Base-by-base conservation (phyloP, 768 basidiomycete species). In the Calocera viscosa region DNA sequence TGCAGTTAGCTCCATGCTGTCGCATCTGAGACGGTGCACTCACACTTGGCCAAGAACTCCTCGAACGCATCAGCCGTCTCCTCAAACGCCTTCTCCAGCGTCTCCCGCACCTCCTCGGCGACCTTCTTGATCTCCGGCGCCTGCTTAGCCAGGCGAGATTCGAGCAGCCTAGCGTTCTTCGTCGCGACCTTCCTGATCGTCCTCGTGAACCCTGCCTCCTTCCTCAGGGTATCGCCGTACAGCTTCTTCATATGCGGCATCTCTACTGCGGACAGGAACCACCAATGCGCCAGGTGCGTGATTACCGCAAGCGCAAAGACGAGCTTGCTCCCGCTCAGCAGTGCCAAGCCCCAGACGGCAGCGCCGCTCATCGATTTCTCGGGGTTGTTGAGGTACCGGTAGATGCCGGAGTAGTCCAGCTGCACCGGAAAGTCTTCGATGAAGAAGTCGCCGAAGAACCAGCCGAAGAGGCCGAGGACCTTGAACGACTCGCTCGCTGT, bases 231-330 rank as follows among this genome's bases (percentile, higher is more conserved):
- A 72, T 94, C 86, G 1, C 96, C 95, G 75, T 99, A 99, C 22
- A 98, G 81, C 74, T 91, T 93, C 69, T 84, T 86, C 96, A 98
- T 98, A 77, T 98, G 96, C n/a, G 96, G 96, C 95, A 90, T 89
- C 74, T 98, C 96, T 26, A 98, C 94, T 65, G 78, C 83, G 71
- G 83, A 85, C 63, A 99, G 81, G 84, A 98, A 99, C 94, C 94
- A 96, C 89, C 90, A 92, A 73, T 95, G 92, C 12, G 88, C 86
- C 14, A 97, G 77, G 70, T 94, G 88, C 40, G 90, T 86, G 67
- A 94, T 77, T 53, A 96, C 82, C 11, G 94, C 94, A 5, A 96
- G 82, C 2, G 83, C 75, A 49, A 94, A 85, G 1, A 96, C 92
- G n/a, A 94, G 83, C 74, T 93, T 94, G 75, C 88, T 94, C 16